These are phyloP conservation scores for Lepiota brunneoincarnata DNA, from an alignment of 768 basidiomycete genomes.

Conservation along the genomic window DNA sequence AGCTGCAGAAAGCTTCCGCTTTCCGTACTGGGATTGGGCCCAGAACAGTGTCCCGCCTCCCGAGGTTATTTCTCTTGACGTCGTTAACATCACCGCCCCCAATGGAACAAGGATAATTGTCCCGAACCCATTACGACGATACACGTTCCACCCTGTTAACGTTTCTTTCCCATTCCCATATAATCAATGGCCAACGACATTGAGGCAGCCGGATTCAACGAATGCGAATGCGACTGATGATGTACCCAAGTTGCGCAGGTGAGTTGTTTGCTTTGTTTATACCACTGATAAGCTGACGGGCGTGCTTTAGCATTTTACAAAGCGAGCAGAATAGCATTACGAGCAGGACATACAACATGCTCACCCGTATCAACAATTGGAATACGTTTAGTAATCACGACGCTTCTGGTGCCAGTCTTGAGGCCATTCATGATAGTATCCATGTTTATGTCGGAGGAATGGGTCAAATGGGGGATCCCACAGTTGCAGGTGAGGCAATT, in stretches of 20 bases:
- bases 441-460: conserved; percentile 40
- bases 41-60: conserved; percentile 33
- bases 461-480: conserved; percentile 40
- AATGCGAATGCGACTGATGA: conserved; percentile 21
- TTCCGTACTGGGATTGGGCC: conserved; percentile 58
- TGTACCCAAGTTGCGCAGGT: conserved; percentile 25
- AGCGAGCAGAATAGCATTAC: conserved; percentile 23
- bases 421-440: conserved; percentile 47
- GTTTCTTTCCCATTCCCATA: conserved; percentile 21
- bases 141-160: conserved; percentile 32
- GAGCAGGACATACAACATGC: conserved; percentile 33
- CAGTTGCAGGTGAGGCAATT: conserved; percentile 34
- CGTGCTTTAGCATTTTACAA: conserved; percentile 19
- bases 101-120: conserved; percentile 26
- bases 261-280: not conserved
- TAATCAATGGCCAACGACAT: conserved; percentile 26
- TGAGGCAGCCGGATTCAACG: conserved; percentile 25
- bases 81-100: conserved; percentile 31
- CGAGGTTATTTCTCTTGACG: conserved; percentile 32
- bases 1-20: conserved; percentile 36
- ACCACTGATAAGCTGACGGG: conserved; percentile 12
- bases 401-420: conserved; percentile 40
- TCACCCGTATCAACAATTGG: conserved; percentile 38
- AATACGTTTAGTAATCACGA: conserved; percentile 46
- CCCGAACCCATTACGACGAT: conserved; percentile 31